Evolutionary conservation across 306 rosid genomes (phyloP).

Genomic region (Cyclanthera cordifolia): DNA sequence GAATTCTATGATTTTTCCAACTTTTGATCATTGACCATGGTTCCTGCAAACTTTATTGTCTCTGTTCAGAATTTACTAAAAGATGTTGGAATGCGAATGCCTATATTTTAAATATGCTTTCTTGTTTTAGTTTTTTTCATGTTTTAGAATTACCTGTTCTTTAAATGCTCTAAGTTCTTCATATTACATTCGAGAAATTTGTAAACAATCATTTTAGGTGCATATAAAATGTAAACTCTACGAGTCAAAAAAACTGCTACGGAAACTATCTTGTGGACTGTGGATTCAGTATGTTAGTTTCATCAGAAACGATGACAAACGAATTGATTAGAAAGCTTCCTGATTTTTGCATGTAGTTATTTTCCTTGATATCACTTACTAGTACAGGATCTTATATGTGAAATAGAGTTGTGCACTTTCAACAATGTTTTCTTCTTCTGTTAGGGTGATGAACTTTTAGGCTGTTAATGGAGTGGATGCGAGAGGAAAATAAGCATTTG

Average conservation of each 20-base stretch:
- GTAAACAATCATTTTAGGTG: not conserved
- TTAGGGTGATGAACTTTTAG: conserved; percentile 87
- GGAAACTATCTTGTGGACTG: not conserved
- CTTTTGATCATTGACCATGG: too few species aligned
- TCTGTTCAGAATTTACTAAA: too few species aligned
- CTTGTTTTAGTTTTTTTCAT: not conserved
- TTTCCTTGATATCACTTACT: not conserved
- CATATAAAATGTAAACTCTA: not conserved
- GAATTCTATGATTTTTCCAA: too few species aligned
- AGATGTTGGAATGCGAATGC: too few species aligned
- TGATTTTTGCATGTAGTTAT: not conserved
- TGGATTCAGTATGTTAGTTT: not conserved
- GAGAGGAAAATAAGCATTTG: conserved; percentile 79
- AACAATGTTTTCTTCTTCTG: conserved; percentile 1
- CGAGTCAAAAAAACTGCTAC: not conserved
- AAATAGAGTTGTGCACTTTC: conserved; percentile 1
- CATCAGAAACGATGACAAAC: not conserved
- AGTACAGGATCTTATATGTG: not conserved
- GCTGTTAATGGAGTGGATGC: conserved; percentile 71
- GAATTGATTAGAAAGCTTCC: not conserved
- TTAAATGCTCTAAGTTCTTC: not conserved
- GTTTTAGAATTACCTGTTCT: not conserved
- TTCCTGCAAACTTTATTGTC: too few species aligned
- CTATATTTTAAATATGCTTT: too few species aligned
- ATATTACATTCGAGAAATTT: not conserved